Percentiles rank a stretch among this genome's conserved stretches.
phyloP scores from a whole-genome alignment of 2,329 filamentous ascomycete species.

The Coleophoma cylindrospora region DNA sequence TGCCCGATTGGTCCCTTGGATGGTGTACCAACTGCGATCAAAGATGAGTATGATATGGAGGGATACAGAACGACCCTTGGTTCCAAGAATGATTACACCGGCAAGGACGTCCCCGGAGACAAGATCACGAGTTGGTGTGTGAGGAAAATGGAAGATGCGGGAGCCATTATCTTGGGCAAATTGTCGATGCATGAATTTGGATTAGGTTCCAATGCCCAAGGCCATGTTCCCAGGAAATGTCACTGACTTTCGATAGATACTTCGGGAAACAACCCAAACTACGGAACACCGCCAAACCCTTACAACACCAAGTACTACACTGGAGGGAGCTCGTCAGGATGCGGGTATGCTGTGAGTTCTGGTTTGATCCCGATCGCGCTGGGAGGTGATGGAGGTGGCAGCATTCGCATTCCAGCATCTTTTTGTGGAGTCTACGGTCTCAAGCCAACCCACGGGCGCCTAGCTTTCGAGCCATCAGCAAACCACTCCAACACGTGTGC shows the following conservation, averaged over 20 bases:
- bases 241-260: too few relatives aligned
- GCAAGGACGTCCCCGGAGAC: conserved; percentile 42
- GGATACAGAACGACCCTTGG: conserved; percentile 65
- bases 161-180: conserved; percentile 70
- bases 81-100: conserved; percentile 37
- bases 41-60: conserved; percentile 72
- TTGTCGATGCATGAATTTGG: conserved; percentile 79
- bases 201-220: conserved; percentile 12
- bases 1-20: conserved; percentile 65
- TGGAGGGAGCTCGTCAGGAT: too few relatives aligned
- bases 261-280: too few relatives aligned
- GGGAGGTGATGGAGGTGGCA: conserved; percentile 70
- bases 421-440: conserved; percentile 26
- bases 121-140: conserved; percentile 63
- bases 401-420: conserved; percentile 65
- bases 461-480: conserved; percentile 44
- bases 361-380: conserved; percentile 68
- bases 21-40: conserved; percentile 74
- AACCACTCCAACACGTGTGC: conserved; percentile 57
- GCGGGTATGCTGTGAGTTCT: conserved; percentile 61
- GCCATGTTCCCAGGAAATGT: too few relatives aligned
- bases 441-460: conserved; percentile 4
- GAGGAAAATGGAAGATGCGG: conserved; percentile 61
- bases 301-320: too few relatives aligned
- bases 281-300: too few relatives aligned